phyloP scores from a whole-genome alignment of 75 land plant species.

The Gnetum montanum region DNA sequence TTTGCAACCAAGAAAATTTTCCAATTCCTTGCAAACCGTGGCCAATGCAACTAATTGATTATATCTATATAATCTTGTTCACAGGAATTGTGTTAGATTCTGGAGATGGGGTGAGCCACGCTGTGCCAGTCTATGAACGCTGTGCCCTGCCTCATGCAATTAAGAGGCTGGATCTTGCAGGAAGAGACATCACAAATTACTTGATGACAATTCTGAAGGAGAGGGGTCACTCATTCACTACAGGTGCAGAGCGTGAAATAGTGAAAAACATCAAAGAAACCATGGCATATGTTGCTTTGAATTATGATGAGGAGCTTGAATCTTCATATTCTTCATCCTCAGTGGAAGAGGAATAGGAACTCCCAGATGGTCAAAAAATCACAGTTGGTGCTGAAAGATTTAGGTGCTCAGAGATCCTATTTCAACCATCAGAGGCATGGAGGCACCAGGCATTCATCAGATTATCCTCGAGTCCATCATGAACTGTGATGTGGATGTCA shows the following conservation, averaged over 20 bases:
- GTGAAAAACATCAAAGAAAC: slow-evolving; percentile 31
- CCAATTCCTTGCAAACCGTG: too few species aligned
- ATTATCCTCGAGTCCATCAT: slow-evolving; percentile 21
- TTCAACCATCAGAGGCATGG: slow-evolving; percentile 38
- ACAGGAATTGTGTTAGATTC: slow-evolving; percentile 32
- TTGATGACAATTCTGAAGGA: slow-evolving; percentile 33
- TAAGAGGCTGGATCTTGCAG: slow-evolving; percentile 30
- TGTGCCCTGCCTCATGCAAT: slow-evolving; percentile 24
- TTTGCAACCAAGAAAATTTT: too few species aligned
- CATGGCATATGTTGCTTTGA: slow-evolving; percentile 36
- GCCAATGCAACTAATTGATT: too few species aligned
- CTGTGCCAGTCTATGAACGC: slow-evolving; percentile 34
- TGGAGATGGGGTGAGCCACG: slow-evolving; percentile 40
- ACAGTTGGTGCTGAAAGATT: slow-evolving; percentile 36
- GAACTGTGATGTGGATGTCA: slow-evolving; percentile 60
- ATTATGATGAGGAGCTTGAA: slow-evolving; percentile 41
- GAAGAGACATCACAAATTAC: slow-evolving; percentile 35
- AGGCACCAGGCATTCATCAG: slow-evolving; percentile 18
- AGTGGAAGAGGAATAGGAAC: slow-evolving; percentile 26
- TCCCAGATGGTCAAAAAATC: slow-evolving; percentile 33
- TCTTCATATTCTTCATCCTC: slow-evolving; percentile 23
- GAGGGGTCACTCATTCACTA: slow-evolving; percentile 40
- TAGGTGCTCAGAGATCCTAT: slow-evolving; percentile 28
- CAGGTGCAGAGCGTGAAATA: slow-evolving; percentile 34
- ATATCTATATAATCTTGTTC: too few species aligned